A percentile compares a stretch with the other conserved stretches of the same genome.
These are phyloP conservation scores for Salix koriyanagi DNA, from an alignment of 345 rosid genomes.

Conservation along the genomic window DNA sequence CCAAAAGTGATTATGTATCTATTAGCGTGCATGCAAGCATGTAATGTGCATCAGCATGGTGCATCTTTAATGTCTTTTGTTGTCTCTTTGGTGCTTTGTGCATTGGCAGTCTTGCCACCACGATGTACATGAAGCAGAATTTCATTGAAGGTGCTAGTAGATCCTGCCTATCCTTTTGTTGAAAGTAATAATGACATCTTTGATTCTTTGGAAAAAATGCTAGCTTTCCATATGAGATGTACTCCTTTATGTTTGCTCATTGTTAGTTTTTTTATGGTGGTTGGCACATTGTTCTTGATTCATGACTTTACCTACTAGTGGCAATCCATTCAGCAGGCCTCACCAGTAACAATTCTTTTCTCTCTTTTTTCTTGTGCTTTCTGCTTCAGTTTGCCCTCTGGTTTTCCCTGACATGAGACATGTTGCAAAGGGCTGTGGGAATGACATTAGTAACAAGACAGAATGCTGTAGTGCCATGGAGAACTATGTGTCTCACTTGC, in stretches of 20 bases:
- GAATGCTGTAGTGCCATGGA: conserved; percentile 79
- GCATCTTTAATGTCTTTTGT: background rate
- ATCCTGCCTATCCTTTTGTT: background rate
- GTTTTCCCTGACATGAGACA: conserved; percentile 68
- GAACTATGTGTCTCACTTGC: conserved; percentile 82
- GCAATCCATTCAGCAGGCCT: background rate
- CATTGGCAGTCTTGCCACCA: background rate
- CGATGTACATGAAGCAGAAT: background rate
- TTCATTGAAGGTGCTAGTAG: background rate
- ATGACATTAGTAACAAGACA: conserved; percentile 46
- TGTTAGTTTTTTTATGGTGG: background rate
- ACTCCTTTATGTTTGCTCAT: background rate
- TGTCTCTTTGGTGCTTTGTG: background rate
- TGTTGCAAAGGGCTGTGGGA: conserved; percentile 58
- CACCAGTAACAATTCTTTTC: background rate
- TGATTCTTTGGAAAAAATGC: background rate
- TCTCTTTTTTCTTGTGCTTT: conserved; percentile 3
- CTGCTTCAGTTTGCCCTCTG: conserved; percentile 79
- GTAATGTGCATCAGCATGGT: background rate
- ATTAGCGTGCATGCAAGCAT: background rate
- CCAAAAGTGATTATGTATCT: background rate
- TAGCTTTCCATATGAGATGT: background rate
- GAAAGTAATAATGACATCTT: background rate
- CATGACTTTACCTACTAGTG: background rate
- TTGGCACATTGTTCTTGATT: background rate